Evolutionary conservation across 768 basidiomycete species (phyloP), one percentile per base, ranked within the genome.

Genomic region (Naganishia randhawae): DNA sequence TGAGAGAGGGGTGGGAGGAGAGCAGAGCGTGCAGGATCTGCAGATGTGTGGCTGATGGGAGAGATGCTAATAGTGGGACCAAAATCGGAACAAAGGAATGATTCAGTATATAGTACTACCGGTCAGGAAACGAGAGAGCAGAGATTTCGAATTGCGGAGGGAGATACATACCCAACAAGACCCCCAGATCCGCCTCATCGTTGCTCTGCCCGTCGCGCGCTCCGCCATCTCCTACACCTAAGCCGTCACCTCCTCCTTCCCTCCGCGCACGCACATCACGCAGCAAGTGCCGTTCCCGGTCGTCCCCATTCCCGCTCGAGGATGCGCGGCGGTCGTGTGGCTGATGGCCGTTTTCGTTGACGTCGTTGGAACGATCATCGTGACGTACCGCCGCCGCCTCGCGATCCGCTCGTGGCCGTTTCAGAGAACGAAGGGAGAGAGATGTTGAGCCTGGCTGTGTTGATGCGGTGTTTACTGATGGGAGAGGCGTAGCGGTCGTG

Each of bases 21-120:
- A 61, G 37, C 22, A 61, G 57, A 25, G 57, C n/a, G 57, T 39
- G 57, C 22, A 61, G 57, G 22, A 61, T 61, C 41, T 61, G 57
- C 0, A 61, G 57, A 39, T 61, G 57, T 42, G 57, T 61, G 25
- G 57, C 16, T 25, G 57, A 61, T 1, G 57, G 57, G n/a, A 61
- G 37, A 14, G 57, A 61, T 4, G 57, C 57, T 61, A n/a, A n/a
- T n/a, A n/a, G n/a, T n/a, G n/a, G n/a, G n/a, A n/a, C n/a, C n/a
- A n/a, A n/a, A n/a, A n/a, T n/a, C n/a, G n/a, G n/a, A n/a, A n/a
- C n/a, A n/a, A n/a, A n/a, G n/a, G n/a, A n/a, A n/a, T n/a, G n/a
- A n/a, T n/a, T n/a, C n/a, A n/a, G n/a, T n/a, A n/a, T n/a, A n/a
- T n/a, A n/a, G n/a, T n/a, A n/a, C n/a, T n/a, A n/a, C n/a, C n/a